Base-by-base conservation (phyloP, 148 eudicot genomes). In the Fagopyrum homotropicum region DNA sequence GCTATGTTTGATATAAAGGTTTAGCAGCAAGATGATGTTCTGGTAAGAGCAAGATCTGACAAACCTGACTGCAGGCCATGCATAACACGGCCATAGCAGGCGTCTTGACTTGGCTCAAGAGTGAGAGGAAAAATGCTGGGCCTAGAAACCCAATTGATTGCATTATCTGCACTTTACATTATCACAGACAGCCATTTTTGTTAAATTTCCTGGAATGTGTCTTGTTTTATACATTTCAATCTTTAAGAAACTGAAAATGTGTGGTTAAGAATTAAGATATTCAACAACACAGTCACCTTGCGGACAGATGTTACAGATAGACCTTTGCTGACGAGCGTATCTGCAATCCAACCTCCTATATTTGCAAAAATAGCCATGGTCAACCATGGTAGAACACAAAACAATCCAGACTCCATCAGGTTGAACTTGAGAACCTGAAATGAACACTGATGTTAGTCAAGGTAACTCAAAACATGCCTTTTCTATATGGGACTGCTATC, bases 1-100 rank as follows among this genome's bases (percentile, higher is more conserved):
- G 19, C 9, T 35, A 26, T 61, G 43, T 29, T 29, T 57, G 3
- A 4, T 17, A 57, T 57, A 54, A 54, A 54, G 64, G 30, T 57
- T 57, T 19, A 57, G 16, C 8, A 2, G 29, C 11, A 57, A 57
- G 52, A 49, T 49, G 15, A 49, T 3, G 52, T 49, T 35, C 2
- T 35, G 40, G 40, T 35, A 35, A 35, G 40, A 5, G 70, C 30
- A 40, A 35, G 70, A 64, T 64, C 70, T 14, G 46, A 15, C 71
- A 14, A 66, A 94, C 97, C 98, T 93, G 98, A 86, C 98, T 93
- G 88, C 94, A 93, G 19, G 97, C 91, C 98, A 94, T 94, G 86
- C 97, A 94, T 76, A 94, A 79, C 68, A 94, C 98, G 0, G 98
- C 98, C 69, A 91, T 69, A 70, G 91, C 91, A 81, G 98, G 98